Evolutionary conservation across 106 monocot species (phyloP).

Genomic region (Posidonia australis): DNA sequence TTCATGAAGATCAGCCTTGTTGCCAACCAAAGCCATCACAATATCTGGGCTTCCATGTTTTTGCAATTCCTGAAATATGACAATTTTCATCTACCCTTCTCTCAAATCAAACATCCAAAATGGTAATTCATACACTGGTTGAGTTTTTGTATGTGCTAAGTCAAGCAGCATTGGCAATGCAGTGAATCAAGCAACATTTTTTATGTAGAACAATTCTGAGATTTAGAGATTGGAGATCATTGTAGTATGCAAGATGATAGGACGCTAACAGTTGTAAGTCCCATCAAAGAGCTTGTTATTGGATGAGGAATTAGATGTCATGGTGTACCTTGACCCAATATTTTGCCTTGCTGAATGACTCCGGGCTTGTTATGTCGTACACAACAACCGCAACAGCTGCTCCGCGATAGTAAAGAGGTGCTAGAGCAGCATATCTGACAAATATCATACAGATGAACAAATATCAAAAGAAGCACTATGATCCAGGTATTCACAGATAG

Average conservation of each 20-base stretch:
- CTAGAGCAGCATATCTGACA: constrained; percentile 86
- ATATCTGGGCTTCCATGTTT: constrained; percentile 96
- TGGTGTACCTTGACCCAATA: constrained; percentile 93
- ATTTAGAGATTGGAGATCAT: no score
- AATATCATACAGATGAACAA: not conserved
- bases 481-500: no score
- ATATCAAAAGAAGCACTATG: not conserved
- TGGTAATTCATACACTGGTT: no score
- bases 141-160: no score
- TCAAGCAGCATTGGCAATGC: no score
- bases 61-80: constrained; percentile 71
- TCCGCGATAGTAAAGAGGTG: constrained; percentile 95
- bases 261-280: no score
- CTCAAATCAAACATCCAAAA: no score
- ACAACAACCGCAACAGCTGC: constrained; percentile 97
- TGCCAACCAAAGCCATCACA: constrained; percentile 93
- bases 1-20: constrained; percentile 96
- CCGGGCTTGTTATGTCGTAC: constrained; percentile 94
- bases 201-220: no score
- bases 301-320: not conserved
- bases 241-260: no score
- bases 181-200: not conserved
- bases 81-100: no score
- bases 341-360: constrained; percentile 88
- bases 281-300: no score